Percentiles rank a stretch among this genome's conserved stretches.
Conservation (phyloP, 2,329 filamentous ascomycete genomes). For the Pestalotiopsis sp. region DNA sequence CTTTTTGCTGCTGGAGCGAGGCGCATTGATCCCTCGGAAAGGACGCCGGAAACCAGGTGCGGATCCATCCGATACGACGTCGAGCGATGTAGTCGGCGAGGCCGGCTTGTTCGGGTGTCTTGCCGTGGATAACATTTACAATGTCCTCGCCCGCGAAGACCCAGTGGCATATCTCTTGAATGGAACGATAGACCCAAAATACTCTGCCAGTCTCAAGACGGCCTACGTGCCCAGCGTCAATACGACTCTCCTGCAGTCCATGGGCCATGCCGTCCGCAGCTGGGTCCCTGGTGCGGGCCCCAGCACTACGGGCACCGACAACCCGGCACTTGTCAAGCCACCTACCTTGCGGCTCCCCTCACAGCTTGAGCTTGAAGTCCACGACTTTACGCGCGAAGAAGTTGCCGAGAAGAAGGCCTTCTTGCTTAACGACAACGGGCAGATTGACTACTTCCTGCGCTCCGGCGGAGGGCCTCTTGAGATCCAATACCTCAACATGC, state of each 20-base stretch:
- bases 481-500: slow-evolving; percentile 96
- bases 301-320: slow-evolving; percentile 31
- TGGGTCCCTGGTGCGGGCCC: slow-evolving; percentile 57
- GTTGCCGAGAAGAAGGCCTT: slow-evolving; percentile 87
- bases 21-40: slow-evolving; percentile 72
- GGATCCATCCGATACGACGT: slow-evolving; percentile 62
- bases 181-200: slow-evolving; percentile 81
- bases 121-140: slow-evolving; percentile 95
- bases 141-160: slow-evolving; percentile 73
- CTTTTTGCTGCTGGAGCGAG: slow-evolving; percentile 84
- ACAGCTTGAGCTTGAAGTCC: slow-evolving; percentile 88
- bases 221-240: slow-evolving; percentile 79
- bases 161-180: slow-evolving; percentile 93
- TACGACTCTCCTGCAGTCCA: slow-evolving; percentile 65
- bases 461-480: slow-evolving; percentile 87
- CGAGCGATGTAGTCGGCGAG: slow-evolving; percentile 71
- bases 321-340: slow-evolving; percentile 33
- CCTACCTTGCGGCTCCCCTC: slow-evolving; percentile 55
- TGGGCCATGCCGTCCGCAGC: slow-evolving; percentile 65
- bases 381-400: slow-evolving; percentile 92
- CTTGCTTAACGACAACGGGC: slow-evolving; percentile 92
- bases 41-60: slow-evolving; percentile 77
- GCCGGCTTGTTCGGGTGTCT: slow-evolving; percentile 84
- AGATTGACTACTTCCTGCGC: slow-evolving; percentile 87
- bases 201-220: slow-evolving; percentile 75